Evolutionary conservation across 306 rosid species (phyloP), one percentile per base, ranked within the genome.

Genomic region (Lablab purpureus): DNA sequence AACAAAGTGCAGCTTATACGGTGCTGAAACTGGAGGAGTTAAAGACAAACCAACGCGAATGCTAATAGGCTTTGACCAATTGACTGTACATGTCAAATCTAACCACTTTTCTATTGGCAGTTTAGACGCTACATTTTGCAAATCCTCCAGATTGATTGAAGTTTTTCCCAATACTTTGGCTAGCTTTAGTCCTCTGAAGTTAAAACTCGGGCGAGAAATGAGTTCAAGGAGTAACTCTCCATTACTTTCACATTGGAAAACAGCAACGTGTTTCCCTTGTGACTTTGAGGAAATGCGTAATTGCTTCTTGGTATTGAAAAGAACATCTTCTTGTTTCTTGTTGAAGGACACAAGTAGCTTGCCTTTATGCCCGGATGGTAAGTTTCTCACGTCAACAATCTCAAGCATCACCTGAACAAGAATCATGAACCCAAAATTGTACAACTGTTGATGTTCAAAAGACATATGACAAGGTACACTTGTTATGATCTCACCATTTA

Each of bases 361-460:
- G 63, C 81, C 80, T 52, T 72, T 67, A 17, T 62, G 71, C 49
- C 45, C 21, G 0, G 59, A 58, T 37, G 79, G 88, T 30, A 82
- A 58, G 67, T 68, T 73, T 84, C 74, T 87, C 63, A 82, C 83
- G 17, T 50, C 90, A 66, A 82, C 87, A 84, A 84, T 67, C 77
- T 84, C 87, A 69, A 84, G 76, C 87, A 87, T 87, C 74, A 87
- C 81, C 85, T 87, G 83, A 52, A 76, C 10, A 41, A 56, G 68
- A 73, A 73, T 73, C 63, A 80, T 63, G 72, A 77, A 51, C 45
- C 6, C 17, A 28, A 56, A 63, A 27, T 25, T 5, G 50, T 62
- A 15, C 47, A 70, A 25, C 10, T 10, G 46, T 37, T 37, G 10
- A 27, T 23, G 23, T 18, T 41, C 18, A 23, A 30, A 71, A 72